Percentiles rank a stretch among this genome's conserved stretches.
phyloP scores from a whole-genome alignment of 2,329 filamentous ascomycete genomes.

The Epichloe hybrida region DNA sequence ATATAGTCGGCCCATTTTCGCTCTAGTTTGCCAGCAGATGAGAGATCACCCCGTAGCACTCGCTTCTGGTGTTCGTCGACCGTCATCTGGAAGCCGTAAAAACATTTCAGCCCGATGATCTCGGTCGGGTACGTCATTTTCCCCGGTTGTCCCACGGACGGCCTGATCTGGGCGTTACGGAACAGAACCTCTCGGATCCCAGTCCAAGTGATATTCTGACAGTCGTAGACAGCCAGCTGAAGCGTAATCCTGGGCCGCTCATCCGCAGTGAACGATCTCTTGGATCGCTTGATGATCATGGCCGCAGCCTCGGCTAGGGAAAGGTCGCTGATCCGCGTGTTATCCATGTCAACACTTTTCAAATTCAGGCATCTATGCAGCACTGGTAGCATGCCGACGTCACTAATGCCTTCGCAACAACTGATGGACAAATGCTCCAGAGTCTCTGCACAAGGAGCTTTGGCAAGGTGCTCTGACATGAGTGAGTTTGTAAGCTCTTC shows the following conservation, averaged over 20 bases:
- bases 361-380: constrained; percentile 62
- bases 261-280: constrained; percentile 24
- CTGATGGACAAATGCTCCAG: constrained; percentile 77
- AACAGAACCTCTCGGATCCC: constrained; percentile 77
- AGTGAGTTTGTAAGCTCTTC: constrained; percentile 61
- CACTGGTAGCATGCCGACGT: constrained; percentile 70
- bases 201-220: constrained; percentile 82
- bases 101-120: constrained; percentile 80
- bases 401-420: constrained; percentile 77
- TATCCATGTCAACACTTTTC: constrained; percentile 72
- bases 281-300: constrained; percentile 56
- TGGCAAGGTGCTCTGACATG: constrained; percentile 59
- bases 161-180: constrained; percentile 63
- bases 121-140: constrained; percentile 54
- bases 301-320: constrained; percentile 71
- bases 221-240: constrained; percentile 77
- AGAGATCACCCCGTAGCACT: constrained; percentile 63
- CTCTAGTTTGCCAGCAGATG: constrained; percentile 65
- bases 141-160: constrained; percentile 26
- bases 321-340: constrained; percentile 80
- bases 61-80: constrained; percentile 88
- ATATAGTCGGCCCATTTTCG: constrained; percentile 90
- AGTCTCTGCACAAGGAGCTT: constrained; percentile 55
- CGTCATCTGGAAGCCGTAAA: constrained; percentile 89
- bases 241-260: constrained; percentile 47